Evolutionary conservation across 1,284 basidiomycete genomes (phyloP).

Genomic region (Lignosus rhinocerotis): DNA sequence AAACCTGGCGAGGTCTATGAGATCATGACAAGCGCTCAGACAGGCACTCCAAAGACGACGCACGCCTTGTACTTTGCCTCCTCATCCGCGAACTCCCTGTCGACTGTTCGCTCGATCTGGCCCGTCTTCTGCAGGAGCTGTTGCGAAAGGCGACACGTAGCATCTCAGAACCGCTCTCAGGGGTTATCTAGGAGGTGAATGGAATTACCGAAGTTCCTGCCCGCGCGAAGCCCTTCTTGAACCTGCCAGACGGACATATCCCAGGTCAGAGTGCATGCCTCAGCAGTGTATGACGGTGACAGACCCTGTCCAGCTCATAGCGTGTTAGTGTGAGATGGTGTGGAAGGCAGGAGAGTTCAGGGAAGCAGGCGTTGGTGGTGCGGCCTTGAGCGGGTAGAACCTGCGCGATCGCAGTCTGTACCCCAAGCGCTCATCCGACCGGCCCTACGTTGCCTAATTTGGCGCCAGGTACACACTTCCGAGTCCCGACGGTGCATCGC

Average conservation of each 20-base stretch:
- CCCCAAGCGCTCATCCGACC: constrained; percentile 4
- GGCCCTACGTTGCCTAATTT: not conserved
- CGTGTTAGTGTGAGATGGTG: not conserved
- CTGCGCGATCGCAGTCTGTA: constrained; percentile 1
- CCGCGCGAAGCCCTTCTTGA: constrained; percentile 24
- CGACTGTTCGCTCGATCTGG: constrained; percentile 94
- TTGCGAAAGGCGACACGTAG: not conserved
- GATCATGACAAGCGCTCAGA: not conserved
- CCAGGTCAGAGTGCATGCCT: not conserved
- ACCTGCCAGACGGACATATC: not conserved
- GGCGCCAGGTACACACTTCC: not conserved
- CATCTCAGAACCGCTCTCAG: not conserved
- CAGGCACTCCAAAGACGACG: constrained; percentile 38
- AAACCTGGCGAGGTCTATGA: constrained; percentile 52
- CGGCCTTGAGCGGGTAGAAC: not conserved
- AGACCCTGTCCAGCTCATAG: constrained; percentile 24
- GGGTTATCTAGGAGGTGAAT: not conserved
- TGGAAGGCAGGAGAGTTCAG: constrained; percentile 8
- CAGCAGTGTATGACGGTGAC: not conserved
- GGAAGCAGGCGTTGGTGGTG: constrained; percentile 10
- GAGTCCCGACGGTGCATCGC: not conserved
- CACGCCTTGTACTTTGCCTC: constrained; percentile 89
- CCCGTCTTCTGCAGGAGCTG: constrained; percentile 96
- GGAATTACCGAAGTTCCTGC: constrained; percentile 21
- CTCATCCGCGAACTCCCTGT: constrained; percentile 92